Base-by-base conservation (phyloP, 169 alveolate species). In the Plasmodium reichenowi region DNA sequence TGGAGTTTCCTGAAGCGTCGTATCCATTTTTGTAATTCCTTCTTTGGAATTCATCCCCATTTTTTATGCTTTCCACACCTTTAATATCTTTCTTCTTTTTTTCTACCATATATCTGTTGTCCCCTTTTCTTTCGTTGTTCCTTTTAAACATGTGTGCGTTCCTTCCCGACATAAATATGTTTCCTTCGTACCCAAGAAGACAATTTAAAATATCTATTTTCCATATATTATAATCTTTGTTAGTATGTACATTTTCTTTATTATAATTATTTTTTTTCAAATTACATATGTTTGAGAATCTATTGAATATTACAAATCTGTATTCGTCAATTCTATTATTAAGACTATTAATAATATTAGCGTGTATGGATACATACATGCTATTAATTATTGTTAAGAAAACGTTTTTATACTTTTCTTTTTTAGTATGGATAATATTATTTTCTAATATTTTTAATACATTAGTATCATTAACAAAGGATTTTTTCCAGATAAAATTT, bases 341-440 rank as follows among this genome's bases (percentile, higher is more conserved):
- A 12, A 80, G 13, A 47, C 90, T 80, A 20, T 20, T 62, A 29
- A 80, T 66, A 13, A 66, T 29, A 80, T 80, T 80, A 45, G 54
- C 54, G 22, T 80, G 90, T 43, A 80, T 4, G 1, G 90, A 29
- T 10, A 80, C 72, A 59, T 80, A 80, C 7, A 80, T 80, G 17
- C 90, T 80, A 60, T 80, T 80, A 17, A 80, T 48, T 58, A 80
- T 68, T 10, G 60, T 80, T 50, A 80, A 68, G 58, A 67, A 80
- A 20, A 29, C 10, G 13, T 50, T 67, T 80, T 80, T 59, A 60
- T 80, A 52, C 38, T 67, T 80, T 62, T 48, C 78, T 32, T 78
- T 80, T 17, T 29, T 80, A 13, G 54, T 20, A 12, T 9, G 63
- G 26, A 63, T 22, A 5, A 67, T 66, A 38, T 66, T 62, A 17